Base-by-base conservation (phyloP, 768 basidiomycete species). In the Lentinus brumalis region DNA sequence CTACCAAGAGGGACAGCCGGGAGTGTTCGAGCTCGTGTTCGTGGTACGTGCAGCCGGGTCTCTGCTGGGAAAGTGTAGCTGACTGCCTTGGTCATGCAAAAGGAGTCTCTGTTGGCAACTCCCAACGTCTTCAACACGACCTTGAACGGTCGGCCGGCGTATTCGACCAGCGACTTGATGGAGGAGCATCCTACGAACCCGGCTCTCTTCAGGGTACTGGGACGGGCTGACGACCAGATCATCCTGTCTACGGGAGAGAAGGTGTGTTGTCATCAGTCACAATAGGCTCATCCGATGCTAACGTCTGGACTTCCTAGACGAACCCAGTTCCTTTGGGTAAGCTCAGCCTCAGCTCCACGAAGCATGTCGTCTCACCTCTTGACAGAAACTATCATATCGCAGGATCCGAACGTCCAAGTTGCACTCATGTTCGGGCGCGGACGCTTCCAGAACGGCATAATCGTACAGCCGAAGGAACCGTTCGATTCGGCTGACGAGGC, bases 191-290 rank as follows among this genome's bases (percentile, higher is more conserved):
- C 81, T 5, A 73, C 71, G 0, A 75, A 77, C 18, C 68, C 66
- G 2, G 66, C 67, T 1, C 62, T 74, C 31, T 81, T 73, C 71
- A 76, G 69, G 54, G 64, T 82, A 1, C 73, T 69, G 50, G 80
- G 82, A 2, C 71, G 82, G 15, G 69, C 66, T 9, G 81, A 81
- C 57, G 81, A 82, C 57, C 80, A 81, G 64, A 77, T 82, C 42
- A 76, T 77, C 67, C 71, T 77, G 45, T 71, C 67, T 35, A 79
- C 75, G 12, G 79, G 79, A 18, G 75, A 78, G 62, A 79, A 35
- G 35, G 35, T n/a, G n/a, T n/a, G n/a, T n/a, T n/a, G n/a, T n/a
- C n/a, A n/a, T n/a, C n/a, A n/a, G n/a, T n/a, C n/a, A n/a, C n/a
- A n/a, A n/a, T n/a, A n/a, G n/a, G n/a, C n/a, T n/a, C n/a, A n/a